Evolutionary conservation across 441 rosid genomes (phyloP).

Genomic region (Populus hybrid): DNA sequence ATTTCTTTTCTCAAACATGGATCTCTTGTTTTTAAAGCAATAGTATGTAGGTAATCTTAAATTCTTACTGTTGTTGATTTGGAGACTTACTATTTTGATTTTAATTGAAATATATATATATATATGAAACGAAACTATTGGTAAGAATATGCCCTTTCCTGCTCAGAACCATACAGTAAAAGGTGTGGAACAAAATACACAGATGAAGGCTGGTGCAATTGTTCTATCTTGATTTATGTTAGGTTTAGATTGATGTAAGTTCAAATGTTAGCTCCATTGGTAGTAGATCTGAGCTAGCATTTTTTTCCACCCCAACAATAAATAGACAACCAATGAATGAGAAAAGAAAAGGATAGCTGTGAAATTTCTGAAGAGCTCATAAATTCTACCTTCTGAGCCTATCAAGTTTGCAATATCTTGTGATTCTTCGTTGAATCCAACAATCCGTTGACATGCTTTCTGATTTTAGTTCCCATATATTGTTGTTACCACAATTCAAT

Average conservation of each 20-base stretch:
- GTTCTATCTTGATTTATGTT: background rate
- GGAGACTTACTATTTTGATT: background rate
- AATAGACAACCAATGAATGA: background rate
- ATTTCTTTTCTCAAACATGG: background rate
- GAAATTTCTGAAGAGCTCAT: background rate
- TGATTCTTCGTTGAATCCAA: background rate
- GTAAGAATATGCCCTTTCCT: background rate
- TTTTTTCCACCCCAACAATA: background rate
- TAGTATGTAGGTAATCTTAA: background rate
- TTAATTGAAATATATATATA: background rate
- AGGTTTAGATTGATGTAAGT: background rate
- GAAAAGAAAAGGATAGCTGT: background rate
- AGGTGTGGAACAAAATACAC: background rate
- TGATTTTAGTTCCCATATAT: background rate
- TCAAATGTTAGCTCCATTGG: background rate
- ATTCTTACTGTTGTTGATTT: background rate
- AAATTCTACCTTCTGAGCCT: background rate
- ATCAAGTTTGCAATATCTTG: background rate
- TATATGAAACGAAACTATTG: background rate
- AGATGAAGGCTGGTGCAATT: background rate
- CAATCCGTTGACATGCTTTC: background rate
- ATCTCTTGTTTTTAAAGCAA: background rate
- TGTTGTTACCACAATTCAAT: conserved; percentile 18
- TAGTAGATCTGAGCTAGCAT: background rate
- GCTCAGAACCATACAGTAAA: background rate